phyloP scores from a whole-genome alignment of 2,329 filamentous ascomycete genomes.

The Trichoderma asperellum region DNA sequence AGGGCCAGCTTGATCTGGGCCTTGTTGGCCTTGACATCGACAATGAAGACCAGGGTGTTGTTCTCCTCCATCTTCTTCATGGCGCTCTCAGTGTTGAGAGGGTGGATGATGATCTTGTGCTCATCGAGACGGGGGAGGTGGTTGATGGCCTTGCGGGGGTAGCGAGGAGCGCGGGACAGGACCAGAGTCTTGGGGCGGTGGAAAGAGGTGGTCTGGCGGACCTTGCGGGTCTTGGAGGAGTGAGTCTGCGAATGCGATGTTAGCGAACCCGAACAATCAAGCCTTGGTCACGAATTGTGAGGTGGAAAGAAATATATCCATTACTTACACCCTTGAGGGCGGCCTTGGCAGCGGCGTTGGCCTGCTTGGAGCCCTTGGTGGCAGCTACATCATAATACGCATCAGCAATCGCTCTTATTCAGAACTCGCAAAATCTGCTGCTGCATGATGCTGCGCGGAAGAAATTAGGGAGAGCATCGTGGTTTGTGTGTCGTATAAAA shows the following conservation, averaged over 20 bases:
- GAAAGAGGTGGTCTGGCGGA: slow-evolving; percentile 92
- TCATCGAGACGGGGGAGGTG: slow-evolving; percentile 91
- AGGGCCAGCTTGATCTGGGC: slow-evolving; percentile 97
- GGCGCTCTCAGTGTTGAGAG: slow-evolving; percentile 98
- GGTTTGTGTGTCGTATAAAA: slow-evolving; percentile 2
- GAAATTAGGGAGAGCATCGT: slow-evolving; percentile 8
- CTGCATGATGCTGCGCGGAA: slow-evolving; percentile 60
- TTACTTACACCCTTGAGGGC: slow-evolving; percentile 89
- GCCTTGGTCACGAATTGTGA: too few relatives aligned
- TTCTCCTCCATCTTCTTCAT: slow-evolving; percentile 99
- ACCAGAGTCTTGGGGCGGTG: slow-evolving; percentile 96
- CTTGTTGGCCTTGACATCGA: slow-evolving; percentile 98
- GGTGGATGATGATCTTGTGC: slow-evolving; percentile 97
- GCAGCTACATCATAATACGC: slow-evolving; percentile 60
- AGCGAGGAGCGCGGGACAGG: slow-evolving; percentile 89
- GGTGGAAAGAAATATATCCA: too few relatives aligned
- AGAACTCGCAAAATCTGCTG: slow-evolving; percentile 79
- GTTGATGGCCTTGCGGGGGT: slow-evolving; percentile 93
- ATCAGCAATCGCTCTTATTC: slow-evolving; percentile 73
- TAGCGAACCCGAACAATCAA: not conserved
- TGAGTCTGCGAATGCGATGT: slow-evolving; percentile 47
- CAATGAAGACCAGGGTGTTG: slow-evolving; percentile 99
- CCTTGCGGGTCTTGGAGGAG: slow-evolving; percentile 86
- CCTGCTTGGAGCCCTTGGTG: slow-evolving; percentile 77
- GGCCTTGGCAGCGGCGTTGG: slow-evolving; percentile 92